Base-by-base conservation (phyloP, 2,329 filamentous ascomycete species). In the Trichoderma aggressivum region DNA sequence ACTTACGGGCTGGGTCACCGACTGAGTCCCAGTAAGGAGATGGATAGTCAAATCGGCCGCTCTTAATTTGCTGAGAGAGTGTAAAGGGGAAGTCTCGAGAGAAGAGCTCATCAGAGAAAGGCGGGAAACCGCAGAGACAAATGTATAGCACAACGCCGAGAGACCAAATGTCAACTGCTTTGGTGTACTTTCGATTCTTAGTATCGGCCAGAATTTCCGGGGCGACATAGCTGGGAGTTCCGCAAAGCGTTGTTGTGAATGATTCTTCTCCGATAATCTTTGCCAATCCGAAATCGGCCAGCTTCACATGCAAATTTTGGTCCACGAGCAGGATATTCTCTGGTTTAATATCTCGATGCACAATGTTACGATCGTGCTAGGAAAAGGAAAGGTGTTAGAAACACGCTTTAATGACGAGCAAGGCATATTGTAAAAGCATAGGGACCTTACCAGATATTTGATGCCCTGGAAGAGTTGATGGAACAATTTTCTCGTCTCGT, bases 211-310 rank as follows among this genome's bases (percentile, higher is more conserved):
- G 85, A 71, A 99, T 97, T 80, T 99, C 96, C 1, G 96, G 96
- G 1, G 97, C 96, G 72, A 98, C 95, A 79, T 99, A 97, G 80
- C 92, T 96, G 7, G 95, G 96, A n/a, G 96, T 99, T 74, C 96
- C 96, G 79, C 96, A 96, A 74, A 99, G 84, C 0, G 96, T 98
- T 0, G 94, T 98, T 1, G 96, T 98, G 79, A 99, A 99, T 0
- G 95, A 98, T 79, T 98, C 94, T 80, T 99, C 96, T 73, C 97
- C 97, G 75, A 99, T 97, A 75, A 99, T 98, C 83, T 99, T 99
- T 55, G 96, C 95, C 47, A 99, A 87, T 59, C 96, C 96, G 81
- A 99, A 99, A 81, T 99, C 96, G 24, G 94, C 96, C 73, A 99
- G 84, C 82, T 99, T 99, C 74, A 97, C 91, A 72, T 91, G 90